phyloP scores from a whole-genome alignment of 257 asterid species.

The Salvia miltiorrhiza region DNA sequence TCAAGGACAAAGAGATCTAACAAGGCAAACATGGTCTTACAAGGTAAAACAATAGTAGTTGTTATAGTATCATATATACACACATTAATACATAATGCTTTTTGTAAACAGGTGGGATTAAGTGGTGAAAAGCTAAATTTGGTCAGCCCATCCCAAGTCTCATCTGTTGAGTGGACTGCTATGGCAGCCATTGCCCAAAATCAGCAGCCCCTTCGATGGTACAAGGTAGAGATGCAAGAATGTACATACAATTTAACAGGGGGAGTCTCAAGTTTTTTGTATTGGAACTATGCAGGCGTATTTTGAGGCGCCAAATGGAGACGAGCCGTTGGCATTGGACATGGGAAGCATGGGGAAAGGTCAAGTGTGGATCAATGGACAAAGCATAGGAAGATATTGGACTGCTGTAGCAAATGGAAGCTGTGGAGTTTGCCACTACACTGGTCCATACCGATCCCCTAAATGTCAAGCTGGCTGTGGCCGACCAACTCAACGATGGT shows the following conservation, averaged over 20 bases:
- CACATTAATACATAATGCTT: neutral
- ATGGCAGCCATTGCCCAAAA: slow-evolving; percentile 30
- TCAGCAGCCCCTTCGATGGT: slow-evolving; percentile 64
- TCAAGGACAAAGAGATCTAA: neutral
- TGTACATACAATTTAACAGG: neutral
- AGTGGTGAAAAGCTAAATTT: slow-evolving; percentile 6
- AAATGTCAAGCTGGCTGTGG: slow-evolving; percentile 66
- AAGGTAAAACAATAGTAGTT: neutral
- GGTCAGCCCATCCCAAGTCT: slow-evolving; percentile 20
- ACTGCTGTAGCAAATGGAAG: slow-evolving; percentile 45
- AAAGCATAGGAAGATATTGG: slow-evolving; percentile 78
- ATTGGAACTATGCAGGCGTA: slow-evolving; percentile 41
- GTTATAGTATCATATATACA: neutral
- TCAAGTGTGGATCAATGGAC: slow-evolving; percentile 80
- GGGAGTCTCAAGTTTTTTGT: neutral
- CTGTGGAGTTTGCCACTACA: slow-evolving; percentile 51
- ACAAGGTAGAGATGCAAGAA: slow-evolving; percentile 46
- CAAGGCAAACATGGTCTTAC: neutral
- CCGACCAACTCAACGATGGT: slow-evolving; percentile 70
- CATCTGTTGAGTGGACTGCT: slow-evolving; percentile 58
- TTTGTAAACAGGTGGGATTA: slow-evolving; percentile 1
- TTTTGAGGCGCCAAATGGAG: slow-evolving; percentile 62
- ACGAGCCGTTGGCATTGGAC: slow-evolving; percentile 70
- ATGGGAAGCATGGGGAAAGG: slow-evolving; percentile 81
- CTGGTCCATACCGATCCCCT: slow-evolving; percentile 46